These are phyloP conservation scores for Smithsoniella earleae DNA, from an alignment of 163 green algal genomes.

Conservation along the genomic window DNA sequence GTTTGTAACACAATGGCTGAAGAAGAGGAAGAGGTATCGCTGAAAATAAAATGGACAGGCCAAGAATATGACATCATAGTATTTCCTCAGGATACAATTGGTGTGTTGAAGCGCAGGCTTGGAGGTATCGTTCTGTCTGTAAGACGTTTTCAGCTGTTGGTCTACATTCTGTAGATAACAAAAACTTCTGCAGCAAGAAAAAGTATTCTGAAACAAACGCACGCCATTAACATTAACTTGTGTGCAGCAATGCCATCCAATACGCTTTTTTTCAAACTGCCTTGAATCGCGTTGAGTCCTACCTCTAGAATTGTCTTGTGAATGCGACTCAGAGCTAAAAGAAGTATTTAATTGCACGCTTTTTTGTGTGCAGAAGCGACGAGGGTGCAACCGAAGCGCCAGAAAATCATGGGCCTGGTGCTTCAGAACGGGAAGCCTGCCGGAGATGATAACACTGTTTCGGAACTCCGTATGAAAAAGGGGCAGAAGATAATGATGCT, in stretches of 20 bases:
- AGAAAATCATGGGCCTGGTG: conserved; percentile 78
- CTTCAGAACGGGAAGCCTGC: conserved; percentile 52
- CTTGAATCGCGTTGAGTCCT: too few species aligned
- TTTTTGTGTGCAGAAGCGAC: not conserved
- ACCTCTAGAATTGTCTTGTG: too few species aligned
- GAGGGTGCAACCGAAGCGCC: conserved; percentile 31
- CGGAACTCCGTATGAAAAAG: conserved; percentile 64
- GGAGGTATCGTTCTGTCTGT: not conserved
- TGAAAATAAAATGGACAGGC: not conserved
- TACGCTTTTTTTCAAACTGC: too few species aligned
- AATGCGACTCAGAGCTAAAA: too few species aligned
- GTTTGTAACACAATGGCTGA: not conserved
- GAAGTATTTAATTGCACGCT: not conserved
- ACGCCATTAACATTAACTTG: too few species aligned
- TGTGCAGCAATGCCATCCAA: too few species aligned
- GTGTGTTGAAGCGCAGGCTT: not conserved
- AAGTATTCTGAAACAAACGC: too few species aligned
- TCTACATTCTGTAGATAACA: too few species aligned
- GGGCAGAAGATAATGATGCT: conserved; percentile 80
- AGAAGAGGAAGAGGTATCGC: not conserved
- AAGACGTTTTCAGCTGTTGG: not conserved
- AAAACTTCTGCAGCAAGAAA: too few species aligned
- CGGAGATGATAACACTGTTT: conserved; percentile 41
- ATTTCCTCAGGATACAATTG: not conserved
- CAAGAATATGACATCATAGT: not conserved